Evolutionary conservation across 805 yeast species (phyloP), one percentile per base, ranked within the genome.

Genomic region (Jamesozyma rosinii): DNA sequence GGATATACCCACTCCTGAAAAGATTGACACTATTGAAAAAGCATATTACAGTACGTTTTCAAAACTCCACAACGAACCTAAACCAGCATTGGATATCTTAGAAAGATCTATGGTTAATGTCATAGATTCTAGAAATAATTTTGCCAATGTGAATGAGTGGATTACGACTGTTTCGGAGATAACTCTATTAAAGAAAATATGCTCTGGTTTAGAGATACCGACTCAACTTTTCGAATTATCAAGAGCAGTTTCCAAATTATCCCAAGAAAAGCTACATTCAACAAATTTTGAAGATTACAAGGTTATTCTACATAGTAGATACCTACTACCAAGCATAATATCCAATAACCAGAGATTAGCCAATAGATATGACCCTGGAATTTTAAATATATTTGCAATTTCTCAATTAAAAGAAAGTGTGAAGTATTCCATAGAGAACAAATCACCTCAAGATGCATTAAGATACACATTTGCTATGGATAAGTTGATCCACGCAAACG

Each of bases 1-100:
- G 97, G 82, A 81, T 42, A 47, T 83, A 1, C 85, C 94, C 0
- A 47, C 57, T 0, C 69, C 79, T 1, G 57, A 54, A 2, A 49
- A 45, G 0, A 56, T 72, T 0, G 40, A 42, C 0, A 59, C 66
- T 1, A 74, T 69, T 33, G 68, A 75, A 37, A 73, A 72, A 36
- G 63, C 68, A 2, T 60, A 80, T 2, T 86, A 81, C 54, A 65
- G 67, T 3, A 56, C 76, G 1, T 63, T 83, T 46, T 79, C 75
- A 49, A 55, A 57, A 4, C 51, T 77, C 4, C 5, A 19, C 3
- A 21, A 11, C n/a, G 38, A 30, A 5, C 9, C 24, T 2, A 5
- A 20, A 3, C 32, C 36, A n/a, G 39, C 47, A 4, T 21, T 19
- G 6, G n/a, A 22, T 5, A 36, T 33, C 6, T 36, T 49, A 2